Evolutionary conservation across 2,329 filamentous ascomycete genomes (phyloP).

Genomic region (Cryphonectria parasitica): DNA sequence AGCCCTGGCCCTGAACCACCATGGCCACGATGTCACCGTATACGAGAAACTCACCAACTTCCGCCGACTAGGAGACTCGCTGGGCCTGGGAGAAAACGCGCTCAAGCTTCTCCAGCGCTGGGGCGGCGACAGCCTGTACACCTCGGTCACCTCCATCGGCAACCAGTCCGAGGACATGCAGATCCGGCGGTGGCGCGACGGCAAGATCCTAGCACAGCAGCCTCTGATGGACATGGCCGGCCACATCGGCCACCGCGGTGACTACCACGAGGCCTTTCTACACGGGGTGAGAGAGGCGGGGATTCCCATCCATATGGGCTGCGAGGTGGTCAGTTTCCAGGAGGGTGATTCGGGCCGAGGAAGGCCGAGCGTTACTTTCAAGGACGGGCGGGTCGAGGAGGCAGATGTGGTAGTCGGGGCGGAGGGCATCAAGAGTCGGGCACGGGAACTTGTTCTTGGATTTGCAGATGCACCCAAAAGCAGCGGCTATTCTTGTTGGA

Average conservation of each 20-base stretch:
- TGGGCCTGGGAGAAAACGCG: conserved; percentile 52
- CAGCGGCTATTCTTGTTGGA: conserved; percentile 57
- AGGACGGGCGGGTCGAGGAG: conserved; percentile 41
- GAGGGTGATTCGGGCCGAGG: conserved; percentile 33
- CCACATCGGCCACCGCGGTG: conserved; percentile 49
- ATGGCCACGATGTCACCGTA: conserved; percentile 47
- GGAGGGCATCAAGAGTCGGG: conserved; percentile 56
- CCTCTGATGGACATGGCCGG: conserved; percentile 56
- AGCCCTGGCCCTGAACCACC: conserved; percentile 51
- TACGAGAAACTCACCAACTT: conserved; percentile 50
- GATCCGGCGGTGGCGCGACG: conserved; percentile 52
- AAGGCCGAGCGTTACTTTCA: conserved; percentile 40
- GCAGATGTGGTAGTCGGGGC: conserved; percentile 56
- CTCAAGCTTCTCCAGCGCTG: conserved; percentile 49
- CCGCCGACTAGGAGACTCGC: conserved; percentile 46
- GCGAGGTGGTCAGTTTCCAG: conserved; percentile 44
- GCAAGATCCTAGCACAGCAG: conserved; percentile 50
- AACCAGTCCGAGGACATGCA: conserved; percentile 53
- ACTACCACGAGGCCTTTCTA: conserved; percentile 49
- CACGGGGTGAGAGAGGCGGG: conserved; percentile 43
- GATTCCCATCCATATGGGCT: conserved; percentile 46
- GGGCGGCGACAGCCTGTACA: conserved; percentile 44
- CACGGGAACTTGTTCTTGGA: conserved; percentile 54
- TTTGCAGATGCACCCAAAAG: conserved; percentile 56
- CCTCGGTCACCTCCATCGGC: conserved; percentile 47